Evolutionary conservation across 345 rosid species (phyloP), one percentile per base, ranked within the genome.

Genomic region (Dimocarpus longan): DNA sequence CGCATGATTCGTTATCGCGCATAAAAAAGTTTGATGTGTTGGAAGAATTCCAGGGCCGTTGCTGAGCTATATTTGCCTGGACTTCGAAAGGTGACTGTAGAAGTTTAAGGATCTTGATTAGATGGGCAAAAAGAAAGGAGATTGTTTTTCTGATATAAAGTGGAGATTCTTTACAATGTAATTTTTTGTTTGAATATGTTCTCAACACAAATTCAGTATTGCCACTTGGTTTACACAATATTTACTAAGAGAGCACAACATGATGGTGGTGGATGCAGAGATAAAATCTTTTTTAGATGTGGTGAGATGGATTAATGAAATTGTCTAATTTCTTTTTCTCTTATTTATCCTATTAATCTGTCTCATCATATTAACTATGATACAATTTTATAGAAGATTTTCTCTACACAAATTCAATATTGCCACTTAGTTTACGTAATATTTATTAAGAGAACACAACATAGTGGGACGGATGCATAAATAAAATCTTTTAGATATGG

Each of bases 71-170:
- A 10, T 32, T 71, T 71, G 19, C 75, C 32, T 71, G 43, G 65
- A 32, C n/a, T 40, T 54, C 4, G 16, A 71, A 26, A 28, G 40
- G 22, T 54, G 40, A 50, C 59, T 50, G 28, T 19, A 56, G 19
- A 63, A 37, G 39, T 37, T 59, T 3, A 59, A 60, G 76, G 68
- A 37, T 42, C 12, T 71, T 73, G 67, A 60, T 73, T 73, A 60
- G 56, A 42, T 15, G 4, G 10, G 76, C 56, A 8, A 74, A 74
- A 60, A 8, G 68, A 74, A 42, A 8, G 50, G 19, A 11, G 66
- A 59, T 73, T 21, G n/a, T 13, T 57, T 28, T 19, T 43, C 8
- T 19, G 39, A 43, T 43, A 16, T 18, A 74, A 74, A 24, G 77
- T 43, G 5, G 16, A 44, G 18, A 43, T 44, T n/a, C 68, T 62